Base-by-base conservation (phyloP, 805 yeast genomes). In the Kregervanrija pseudodelftensis region DNA sequence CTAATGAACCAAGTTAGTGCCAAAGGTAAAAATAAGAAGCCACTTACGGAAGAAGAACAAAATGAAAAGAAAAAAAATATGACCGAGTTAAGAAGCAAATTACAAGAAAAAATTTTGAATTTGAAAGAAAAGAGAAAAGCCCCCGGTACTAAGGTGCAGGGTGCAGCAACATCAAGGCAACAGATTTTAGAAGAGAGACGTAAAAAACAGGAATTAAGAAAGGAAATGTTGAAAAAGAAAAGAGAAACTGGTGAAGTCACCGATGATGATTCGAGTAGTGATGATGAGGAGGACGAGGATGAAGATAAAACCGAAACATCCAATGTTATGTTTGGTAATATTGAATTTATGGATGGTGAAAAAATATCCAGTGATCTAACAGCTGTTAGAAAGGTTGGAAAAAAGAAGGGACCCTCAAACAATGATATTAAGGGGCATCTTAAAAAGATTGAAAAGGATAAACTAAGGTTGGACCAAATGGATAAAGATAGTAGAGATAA, bases 111-210 rank as follows among this genome's bases (percentile, higher is more conserved):
- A 61, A 90, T 93, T 51, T 75, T 69, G 45, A 67, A 66, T 8
- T 57, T 93, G 67, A 79, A 81, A 53, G 89, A 82, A 44, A 84
- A 78, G 64, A 80, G 99, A 61, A 90, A 84, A 57, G 99, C 98
- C 1, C 93, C 95, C 1, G 98, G 98, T 2, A 69, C 90, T 1
- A 82, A 79, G 39, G 79, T 73, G 4, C 70, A 74, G 4, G 96
- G 96, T 17, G 93, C 96, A 0, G 89, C 90, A 12, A 74, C 80
- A 47, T 85, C 91, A 10, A 74, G 97, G 64, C 95, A 88, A 53
- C 90, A 85, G 61, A 72, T 83, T 35, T 60, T 85, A 44, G 86
- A 78, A 51, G 80, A 77, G 58, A 70, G 85, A 49, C 84, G 80
- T 55, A 69, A 66, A 52, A 67, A 70, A 44, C 61, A 65, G 50